Percentiles rank a stretch among this genome's conserved stretches.
These are phyloP conservation scores for Lepidium didymum DNA, from an alignment of 345 rosid genomes.

Conservation along the genomic window DNA sequence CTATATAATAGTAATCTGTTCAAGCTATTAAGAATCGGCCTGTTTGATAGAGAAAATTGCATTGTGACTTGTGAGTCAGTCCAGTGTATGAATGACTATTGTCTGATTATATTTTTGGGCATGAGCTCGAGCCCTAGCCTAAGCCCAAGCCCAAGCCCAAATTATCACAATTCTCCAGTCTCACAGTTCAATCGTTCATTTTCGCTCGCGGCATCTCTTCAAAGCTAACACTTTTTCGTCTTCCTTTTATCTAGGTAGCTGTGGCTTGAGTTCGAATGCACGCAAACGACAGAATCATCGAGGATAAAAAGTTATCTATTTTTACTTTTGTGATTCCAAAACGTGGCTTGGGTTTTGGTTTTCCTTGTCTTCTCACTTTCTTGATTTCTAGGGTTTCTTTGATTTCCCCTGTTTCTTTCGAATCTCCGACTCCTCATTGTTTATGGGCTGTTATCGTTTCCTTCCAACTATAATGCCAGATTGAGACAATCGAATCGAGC, in stretches of 20 bases:
- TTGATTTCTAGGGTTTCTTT: neutral
- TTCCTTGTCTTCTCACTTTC: neutral
- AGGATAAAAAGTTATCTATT: neutral
- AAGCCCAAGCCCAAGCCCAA: neutral
- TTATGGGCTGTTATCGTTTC: neutral
- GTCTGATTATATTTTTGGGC: neutral
- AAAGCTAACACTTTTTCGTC: neutral
- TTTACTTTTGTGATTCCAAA: neutral
- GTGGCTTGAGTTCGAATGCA: conserved; percentile 19
- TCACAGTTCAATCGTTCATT: neutral
- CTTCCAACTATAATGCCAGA: neutral
- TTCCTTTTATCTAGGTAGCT: no score
- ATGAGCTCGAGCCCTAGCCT: neutral
- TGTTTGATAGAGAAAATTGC: no score
- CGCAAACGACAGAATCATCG: conserved; percentile 2
- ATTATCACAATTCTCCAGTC: neutral
- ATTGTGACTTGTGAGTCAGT: no score
- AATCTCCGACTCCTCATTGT: neutral
- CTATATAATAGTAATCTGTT: no score
- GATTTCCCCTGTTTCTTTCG: neutral
- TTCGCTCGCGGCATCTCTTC: neutral
- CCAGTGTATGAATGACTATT: no score
- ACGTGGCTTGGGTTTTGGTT: conserved; percentile 3
- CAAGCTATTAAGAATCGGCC: no score
- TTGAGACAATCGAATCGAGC: neutral